These are phyloP conservation scores for Ganoderma lucidum DNA, from an alignment of 1,284 basidiomycete genomes.

Conservation along the genomic window DNA sequence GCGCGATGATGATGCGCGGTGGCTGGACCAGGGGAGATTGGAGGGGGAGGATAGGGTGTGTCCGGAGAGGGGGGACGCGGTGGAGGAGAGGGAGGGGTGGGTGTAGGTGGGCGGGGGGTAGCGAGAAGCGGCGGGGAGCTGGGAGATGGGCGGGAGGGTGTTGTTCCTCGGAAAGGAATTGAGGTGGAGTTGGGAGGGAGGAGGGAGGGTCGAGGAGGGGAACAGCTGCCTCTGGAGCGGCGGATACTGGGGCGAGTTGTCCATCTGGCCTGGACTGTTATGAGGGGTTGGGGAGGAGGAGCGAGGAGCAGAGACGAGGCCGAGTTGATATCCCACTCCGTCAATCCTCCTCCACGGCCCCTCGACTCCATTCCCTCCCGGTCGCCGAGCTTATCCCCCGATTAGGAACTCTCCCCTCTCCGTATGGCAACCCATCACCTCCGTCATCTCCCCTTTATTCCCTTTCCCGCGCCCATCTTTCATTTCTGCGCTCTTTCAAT, in stretches of 20 bases:
- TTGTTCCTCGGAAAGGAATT: constrained; percentile 45
- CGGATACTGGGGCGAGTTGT: constrained; percentile 40
- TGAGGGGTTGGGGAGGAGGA: constrained; percentile 26
- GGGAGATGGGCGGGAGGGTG: constrained; percentile 48
- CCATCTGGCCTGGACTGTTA: constrained; percentile 37
- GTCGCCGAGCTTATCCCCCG: constrained; percentile 11
- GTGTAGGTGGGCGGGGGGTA: constrained; percentile 46
- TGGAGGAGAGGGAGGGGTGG: constrained; percentile 44
- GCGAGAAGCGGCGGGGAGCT: constrained; percentile 38
- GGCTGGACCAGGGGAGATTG: constrained; percentile 44
- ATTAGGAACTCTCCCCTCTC: constrained; percentile 10
- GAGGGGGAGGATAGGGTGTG: constrained; percentile 38
- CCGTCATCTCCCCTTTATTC: constrained; percentile 15
- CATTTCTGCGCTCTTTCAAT: constrained; percentile 17
- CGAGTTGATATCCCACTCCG: constrained; percentile 19
- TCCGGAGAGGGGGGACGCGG: constrained; percentile 41
- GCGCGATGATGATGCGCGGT: constrained; percentile 44
- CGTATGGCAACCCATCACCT: constrained; percentile 15
- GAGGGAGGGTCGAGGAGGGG: constrained; percentile 50
- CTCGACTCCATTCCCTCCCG: constrained; percentile 13
- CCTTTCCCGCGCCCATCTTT: constrained; percentile 11
- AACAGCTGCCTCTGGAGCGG: constrained; percentile 40
- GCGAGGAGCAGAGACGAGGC: constrained; percentile 17
- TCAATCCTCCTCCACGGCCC: constrained; percentile 11
- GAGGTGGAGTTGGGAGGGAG: constrained; percentile 54